Evolutionary conservation across 2,329 filamentous ascomycete genomes (phyloP).

Genomic region (Massarina eburnea): DNA sequence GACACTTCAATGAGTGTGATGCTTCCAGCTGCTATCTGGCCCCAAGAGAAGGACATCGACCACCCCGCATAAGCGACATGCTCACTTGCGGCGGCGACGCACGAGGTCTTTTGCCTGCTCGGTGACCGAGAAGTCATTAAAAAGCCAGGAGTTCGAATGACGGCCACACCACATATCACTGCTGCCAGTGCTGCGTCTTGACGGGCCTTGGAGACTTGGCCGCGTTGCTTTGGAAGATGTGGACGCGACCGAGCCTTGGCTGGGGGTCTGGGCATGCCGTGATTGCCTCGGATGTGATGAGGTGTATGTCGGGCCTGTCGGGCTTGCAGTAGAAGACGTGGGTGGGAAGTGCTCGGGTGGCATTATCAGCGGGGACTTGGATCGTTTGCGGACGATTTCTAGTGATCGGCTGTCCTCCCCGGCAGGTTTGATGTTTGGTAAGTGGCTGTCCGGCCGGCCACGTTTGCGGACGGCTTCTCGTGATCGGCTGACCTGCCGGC

Average conservation of each 20-base stretch:
- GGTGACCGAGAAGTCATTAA: slow-evolving; percentile 42
- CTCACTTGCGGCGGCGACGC: slow-evolving; percentile 24
- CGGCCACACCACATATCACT: slow-evolving; percentile 41
- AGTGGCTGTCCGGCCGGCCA: slow-evolving; percentile 38
- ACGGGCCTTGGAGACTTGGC: slow-evolving; percentile 24
- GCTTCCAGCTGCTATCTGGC: slow-evolving; percentile 22
- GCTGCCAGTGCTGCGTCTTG: slow-evolving; percentile 30
- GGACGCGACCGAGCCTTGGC: slow-evolving; percentile 19
- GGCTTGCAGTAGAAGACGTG: slow-evolving; percentile 4
- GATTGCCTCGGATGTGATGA: slow-evolving; percentile 17
- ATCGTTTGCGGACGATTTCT: slow-evolving; percentile 24
- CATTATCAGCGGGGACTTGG: slow-evolving; percentile 35
- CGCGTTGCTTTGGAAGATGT: slow-evolving; percentile 12
- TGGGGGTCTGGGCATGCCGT: slow-evolving; percentile 22
- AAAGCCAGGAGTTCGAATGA: slow-evolving; percentile 44
- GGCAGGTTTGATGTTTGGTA: slow-evolving; percentile 26
- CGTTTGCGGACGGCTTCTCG: slow-evolving; percentile 25
- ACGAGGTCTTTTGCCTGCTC: slow-evolving; percentile 36
- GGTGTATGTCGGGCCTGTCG: slow-evolving; percentile 13
- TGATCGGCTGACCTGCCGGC: slow-evolving; percentile 38
- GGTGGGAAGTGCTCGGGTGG: slow-evolving; percentile 26
- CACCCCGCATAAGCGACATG: slow-evolving; percentile 9
- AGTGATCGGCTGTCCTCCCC: slow-evolving; percentile 38
- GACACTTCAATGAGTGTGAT: slow-evolving; percentile 24
- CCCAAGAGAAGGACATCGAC: slow-evolving; percentile 7